These are phyloP conservation scores for Cinchona pubescens DNA, from an alignment of 257 asterid genomes.

Conservation along the genomic window DNA sequence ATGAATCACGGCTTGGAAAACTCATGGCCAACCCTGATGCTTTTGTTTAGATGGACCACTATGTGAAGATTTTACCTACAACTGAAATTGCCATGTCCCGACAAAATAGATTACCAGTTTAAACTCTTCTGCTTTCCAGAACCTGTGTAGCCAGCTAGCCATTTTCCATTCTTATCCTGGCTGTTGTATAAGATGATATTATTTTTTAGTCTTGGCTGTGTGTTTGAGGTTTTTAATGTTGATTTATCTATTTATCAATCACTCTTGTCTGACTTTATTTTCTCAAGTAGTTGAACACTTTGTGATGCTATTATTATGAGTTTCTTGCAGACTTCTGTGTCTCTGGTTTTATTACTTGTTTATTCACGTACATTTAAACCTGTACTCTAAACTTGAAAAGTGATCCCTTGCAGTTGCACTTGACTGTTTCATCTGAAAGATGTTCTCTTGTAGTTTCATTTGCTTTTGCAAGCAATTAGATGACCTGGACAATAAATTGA, in stretches of 20 bases:
- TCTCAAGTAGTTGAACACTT: neutral
- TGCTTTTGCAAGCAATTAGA: conserved; percentile 2
- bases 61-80: conserved; percentile 63
- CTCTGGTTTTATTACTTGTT: neutral
- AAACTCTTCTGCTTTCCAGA: conserved; percentile 60
- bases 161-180: conserved; percentile 41
- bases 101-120: conserved; percentile 60
- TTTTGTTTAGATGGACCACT: conserved; percentile 73
- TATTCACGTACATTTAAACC: neutral
- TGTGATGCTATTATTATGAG: neutral
- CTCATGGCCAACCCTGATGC: conserved; percentile 82
- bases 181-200: conserved; percentile 47
- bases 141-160: conserved; percentile 58
- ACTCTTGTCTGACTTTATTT: conserved; percentile 5
- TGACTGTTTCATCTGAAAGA: neutral
- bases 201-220: conserved; percentile 43
- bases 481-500: neutral
- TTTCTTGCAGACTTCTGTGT: neutral
- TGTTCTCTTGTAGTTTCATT: neutral
- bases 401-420: neutral
- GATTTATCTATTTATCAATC: conserved; percentile 14
- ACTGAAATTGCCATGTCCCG: conserved; percentile 61
- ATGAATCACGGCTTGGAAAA: conserved; percentile 65
- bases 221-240: conserved; percentile 27
- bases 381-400: neutral